These are phyloP conservation scores for Durotheca rogersii DNA, from an alignment of 495 filamentous ascomycete species.

Conservation along the genomic window DNA sequence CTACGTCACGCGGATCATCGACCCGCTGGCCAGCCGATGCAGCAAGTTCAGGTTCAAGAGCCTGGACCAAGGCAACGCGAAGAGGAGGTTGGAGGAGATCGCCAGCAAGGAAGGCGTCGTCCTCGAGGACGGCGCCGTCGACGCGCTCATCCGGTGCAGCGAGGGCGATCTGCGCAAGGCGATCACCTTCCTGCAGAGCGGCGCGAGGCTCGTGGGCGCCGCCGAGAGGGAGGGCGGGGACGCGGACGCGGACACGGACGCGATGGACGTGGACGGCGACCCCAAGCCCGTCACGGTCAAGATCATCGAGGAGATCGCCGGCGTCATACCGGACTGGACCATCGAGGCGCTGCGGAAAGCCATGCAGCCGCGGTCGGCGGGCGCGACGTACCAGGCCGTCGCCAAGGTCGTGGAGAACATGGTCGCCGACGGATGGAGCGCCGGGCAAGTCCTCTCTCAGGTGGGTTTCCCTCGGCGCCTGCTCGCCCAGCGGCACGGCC, in stretches of 20 bases:
- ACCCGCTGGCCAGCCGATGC: conserved; percentile 87
- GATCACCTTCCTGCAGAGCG: conserved; percentile 93
- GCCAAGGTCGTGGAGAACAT: conserved; percentile 79
- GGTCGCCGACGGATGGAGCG: conserved; percentile 97
- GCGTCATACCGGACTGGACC: conserved; percentile 77
- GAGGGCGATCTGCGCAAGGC: conserved; percentile 95
- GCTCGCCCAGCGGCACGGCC: too few relatives aligned
- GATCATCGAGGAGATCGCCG: conserved; percentile 91
- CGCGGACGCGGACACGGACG: conserved; percentile 45
- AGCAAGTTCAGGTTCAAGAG: conserved; percentile 98
- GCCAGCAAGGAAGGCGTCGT: conserved; percentile 71
- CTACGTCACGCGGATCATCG: conserved; percentile 97
- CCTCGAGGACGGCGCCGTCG: conserved; percentile 74
- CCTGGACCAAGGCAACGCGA: conserved; percentile 79
- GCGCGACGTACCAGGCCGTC: conserved; percentile 69
- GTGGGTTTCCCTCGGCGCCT: conserved; percentile 53
- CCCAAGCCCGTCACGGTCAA: conserved; percentile 64
- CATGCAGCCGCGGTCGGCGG: conserved; percentile 69
- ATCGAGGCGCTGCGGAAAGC: conserved; percentile 70
- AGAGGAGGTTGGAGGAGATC: conserved; percentile 74
- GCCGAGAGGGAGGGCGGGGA: conserved; percentile 43
- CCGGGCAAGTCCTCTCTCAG: conserved; percentile 81
- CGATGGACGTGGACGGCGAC: conserved; percentile 60
- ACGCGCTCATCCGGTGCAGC: conserved; percentile 79
- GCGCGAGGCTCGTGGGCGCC: conserved; percentile 75